Percentiles rank a stretch among this genome's conserved stretches.
Evolutionary conservation across 345 rosid species (phyloP).

Genomic region (Linum usitatissimum): DNA sequence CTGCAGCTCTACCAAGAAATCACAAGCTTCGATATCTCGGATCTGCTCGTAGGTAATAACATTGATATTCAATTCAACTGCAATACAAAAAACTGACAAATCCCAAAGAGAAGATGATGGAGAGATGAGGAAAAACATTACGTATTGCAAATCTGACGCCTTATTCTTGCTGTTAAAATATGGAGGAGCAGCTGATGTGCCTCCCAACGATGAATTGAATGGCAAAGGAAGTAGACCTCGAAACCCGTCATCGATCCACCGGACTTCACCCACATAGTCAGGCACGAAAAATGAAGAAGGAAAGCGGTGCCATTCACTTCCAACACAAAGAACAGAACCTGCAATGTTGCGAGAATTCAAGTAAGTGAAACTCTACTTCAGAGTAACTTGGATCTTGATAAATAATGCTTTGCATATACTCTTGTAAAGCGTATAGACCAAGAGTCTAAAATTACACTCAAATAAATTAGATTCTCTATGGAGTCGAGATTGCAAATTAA

Average conservation of each 20-base stretch:
- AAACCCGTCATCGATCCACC: slow-evolving; percentile 96
- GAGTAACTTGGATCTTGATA: too few relatives aligned
- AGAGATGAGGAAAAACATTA: slow-evolving; percentile 20
- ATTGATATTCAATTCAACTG: not conserved
- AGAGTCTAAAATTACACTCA: not conserved
- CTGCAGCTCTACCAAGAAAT: slow-evolving; percentile 82
- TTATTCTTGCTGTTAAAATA: slow-evolving; percentile 82
- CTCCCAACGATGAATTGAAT: slow-evolving; percentile 72
- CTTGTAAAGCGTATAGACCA: too few relatives aligned
- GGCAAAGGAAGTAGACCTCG: slow-evolving; percentile 90
- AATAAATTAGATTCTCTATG: not conserved
- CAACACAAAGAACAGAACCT: slow-evolving; percentile 91
- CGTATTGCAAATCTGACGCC: slow-evolving; percentile 78
- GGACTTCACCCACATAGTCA: slow-evolving; percentile 47
- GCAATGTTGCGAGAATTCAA: slow-evolving; percentile 1
- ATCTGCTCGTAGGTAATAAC: slow-evolving; percentile 31
- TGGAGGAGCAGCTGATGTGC: slow-evolving; percentile 84
- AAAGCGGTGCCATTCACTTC: slow-evolving; percentile 98
- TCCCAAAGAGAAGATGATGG: not conserved
- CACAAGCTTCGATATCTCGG: slow-evolving; percentile 51
- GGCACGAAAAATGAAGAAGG: slow-evolving; percentile 94
- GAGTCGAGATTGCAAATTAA: not conserved
- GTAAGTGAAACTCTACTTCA: too few relatives aligned
- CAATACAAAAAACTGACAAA: too few relatives aligned
- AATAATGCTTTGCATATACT: too few relatives aligned